Percentiles rank a stretch among this genome's conserved stretches.
phyloP scores from a whole-genome alignment of 2,329 filamentous ascomycete genomes.

The Cercospora berteroae region DNA sequence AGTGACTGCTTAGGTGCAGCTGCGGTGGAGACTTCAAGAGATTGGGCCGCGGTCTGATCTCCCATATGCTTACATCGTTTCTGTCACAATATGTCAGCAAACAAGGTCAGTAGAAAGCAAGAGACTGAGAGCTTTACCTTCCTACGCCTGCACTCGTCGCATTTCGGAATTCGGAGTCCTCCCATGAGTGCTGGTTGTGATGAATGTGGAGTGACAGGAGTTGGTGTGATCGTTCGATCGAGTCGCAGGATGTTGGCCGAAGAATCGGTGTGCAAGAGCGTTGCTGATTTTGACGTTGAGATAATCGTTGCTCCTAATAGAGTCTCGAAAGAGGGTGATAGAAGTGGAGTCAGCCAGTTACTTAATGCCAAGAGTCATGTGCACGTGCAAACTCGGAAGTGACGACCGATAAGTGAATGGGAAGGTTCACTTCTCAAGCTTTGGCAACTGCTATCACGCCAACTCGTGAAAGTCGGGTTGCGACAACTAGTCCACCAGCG shows the following conservation, averaged over 20 bases:
- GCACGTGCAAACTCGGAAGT: neutral
- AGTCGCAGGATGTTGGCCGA: neutral
- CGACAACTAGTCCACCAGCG: constrained; percentile 18
- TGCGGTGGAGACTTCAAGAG: neutral
- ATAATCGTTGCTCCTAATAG: neutral
- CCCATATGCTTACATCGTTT: neutral
- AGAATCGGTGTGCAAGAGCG: neutral
- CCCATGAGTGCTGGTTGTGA: neutral
- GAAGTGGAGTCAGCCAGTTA: constrained; percentile 1
- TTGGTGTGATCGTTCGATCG: neutral
- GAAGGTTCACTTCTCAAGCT: constrained; percentile 1
- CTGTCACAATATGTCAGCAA: neutral
- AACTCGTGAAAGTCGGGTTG: constrained; percentile 22
- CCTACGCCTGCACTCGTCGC: neutral
- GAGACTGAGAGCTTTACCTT: neutral
- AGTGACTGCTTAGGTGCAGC: neutral
- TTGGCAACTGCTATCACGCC: constrained; percentile 8
- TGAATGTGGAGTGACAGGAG: neutral
- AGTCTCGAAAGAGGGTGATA: neutral
- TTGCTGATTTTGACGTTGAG: neutral
- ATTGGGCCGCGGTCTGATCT: neutral
- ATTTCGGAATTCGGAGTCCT: neutral
- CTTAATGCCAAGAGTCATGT: neutral
- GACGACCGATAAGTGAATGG: neutral
- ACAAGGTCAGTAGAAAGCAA: neutral